These are phyloP conservation scores for Podospora australis DNA, from an alignment of 495 filamentous ascomycete species.

Conservation along the genomic window DNA sequence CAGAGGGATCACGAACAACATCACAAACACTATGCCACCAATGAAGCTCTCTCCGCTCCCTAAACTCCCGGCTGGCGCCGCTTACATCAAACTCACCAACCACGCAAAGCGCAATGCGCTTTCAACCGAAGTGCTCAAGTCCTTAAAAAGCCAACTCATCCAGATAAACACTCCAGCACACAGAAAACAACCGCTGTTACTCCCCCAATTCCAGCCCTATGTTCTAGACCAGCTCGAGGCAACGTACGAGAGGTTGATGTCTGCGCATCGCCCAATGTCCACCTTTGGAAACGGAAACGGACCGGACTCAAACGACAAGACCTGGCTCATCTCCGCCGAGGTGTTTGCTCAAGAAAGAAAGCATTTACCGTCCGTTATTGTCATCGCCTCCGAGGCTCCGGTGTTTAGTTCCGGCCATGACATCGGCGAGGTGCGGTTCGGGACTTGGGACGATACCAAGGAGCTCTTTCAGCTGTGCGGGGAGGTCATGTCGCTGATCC, in stretches of 20 bases:
- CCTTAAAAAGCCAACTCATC: slow-evolving; percentile 17
- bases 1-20: too few species aligned
- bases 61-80: too few species aligned
- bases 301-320: slow-evolving; percentile 1
- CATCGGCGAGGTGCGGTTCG: slow-evolving; percentile 12
- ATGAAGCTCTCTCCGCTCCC: too few species aligned
- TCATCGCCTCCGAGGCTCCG: slow-evolving; percentile 18
- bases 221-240: slow-evolving; percentile 1
- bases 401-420: slow-evolving; percentile 27
- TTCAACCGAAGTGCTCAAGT: slow-evolving; percentile 15
- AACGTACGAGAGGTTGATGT: too few species aligned
- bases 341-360: slow-evolving; percentile 12
- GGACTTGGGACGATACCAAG: slow-evolving; percentile 1
- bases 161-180: slow-evolving; percentile 16
- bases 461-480: slow-evolving; percentile 21
- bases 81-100: too few species aligned
- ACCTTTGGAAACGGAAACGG: not conserved
- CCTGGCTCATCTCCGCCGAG: slow-evolving; percentile 16
- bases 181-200: slow-evolving; percentile 12
- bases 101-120: slow-evolving; percentile 25
- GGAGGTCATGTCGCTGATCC: slow-evolving; percentile 23
- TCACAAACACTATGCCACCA: too few species aligned
- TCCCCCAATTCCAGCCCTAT: slow-evolving; percentile 20
- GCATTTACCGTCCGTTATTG: slow-evolving; percentile 16
- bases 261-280: slow-evolving; percentile 1